Evolutionary conservation across 164 flowering plant genomes (phyloP).

Genomic region (Magnolia sinica): DNA sequence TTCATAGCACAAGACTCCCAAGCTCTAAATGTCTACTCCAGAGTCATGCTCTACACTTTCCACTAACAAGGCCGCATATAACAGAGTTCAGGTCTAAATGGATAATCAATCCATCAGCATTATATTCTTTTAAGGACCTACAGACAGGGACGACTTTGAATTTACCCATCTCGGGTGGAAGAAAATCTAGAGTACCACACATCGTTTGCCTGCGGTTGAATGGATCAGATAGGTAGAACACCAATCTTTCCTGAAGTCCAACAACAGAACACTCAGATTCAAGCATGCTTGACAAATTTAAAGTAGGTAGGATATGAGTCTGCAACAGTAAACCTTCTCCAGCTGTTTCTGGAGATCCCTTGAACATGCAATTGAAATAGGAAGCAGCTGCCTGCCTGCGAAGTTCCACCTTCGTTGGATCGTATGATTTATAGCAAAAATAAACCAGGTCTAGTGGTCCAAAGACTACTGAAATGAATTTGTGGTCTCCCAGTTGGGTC

Average conservation of each 20-base stretch:
- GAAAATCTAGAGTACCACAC: constrained; percentile 97
- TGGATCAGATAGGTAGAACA: constrained; percentile 55
- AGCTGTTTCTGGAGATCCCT: constrained; percentile 30
- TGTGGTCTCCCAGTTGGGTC: too few species aligned
- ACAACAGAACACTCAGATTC: constrained; percentile 26
- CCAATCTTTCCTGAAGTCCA: constrained; percentile 45
- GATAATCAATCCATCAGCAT: too few species aligned
- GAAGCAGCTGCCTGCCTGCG: constrained; percentile 68
- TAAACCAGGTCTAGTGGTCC: too few species aligned
- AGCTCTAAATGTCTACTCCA: constrained; percentile 95
- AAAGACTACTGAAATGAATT: too few species aligned
- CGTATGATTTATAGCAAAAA: constrained; percentile 31
- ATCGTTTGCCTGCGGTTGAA: constrained; percentile 88
- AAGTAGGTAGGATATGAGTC: constrained; percentile 19
- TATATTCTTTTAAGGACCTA: neutral
- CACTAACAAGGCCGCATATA: constrained; percentile 33
- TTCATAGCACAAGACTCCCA: constrained; percentile 90
- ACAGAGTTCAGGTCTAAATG: too few species aligned
- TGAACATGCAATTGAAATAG: constrained; percentile 67
- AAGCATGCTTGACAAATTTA: constrained; percentile 14
- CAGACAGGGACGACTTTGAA: neutral
- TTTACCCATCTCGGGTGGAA: constrained; percentile 99
- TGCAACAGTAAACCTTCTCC: constrained; percentile 31
- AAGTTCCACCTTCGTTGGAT: constrained; percentile 72
- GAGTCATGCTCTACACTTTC: constrained; percentile 98